Evolutionary conservation across 495 filamentous ascomycete genomes (phyloP), one percentile per base, ranked within the genome.

Genomic region (Paragyromitra xinjiangensis): DNA sequence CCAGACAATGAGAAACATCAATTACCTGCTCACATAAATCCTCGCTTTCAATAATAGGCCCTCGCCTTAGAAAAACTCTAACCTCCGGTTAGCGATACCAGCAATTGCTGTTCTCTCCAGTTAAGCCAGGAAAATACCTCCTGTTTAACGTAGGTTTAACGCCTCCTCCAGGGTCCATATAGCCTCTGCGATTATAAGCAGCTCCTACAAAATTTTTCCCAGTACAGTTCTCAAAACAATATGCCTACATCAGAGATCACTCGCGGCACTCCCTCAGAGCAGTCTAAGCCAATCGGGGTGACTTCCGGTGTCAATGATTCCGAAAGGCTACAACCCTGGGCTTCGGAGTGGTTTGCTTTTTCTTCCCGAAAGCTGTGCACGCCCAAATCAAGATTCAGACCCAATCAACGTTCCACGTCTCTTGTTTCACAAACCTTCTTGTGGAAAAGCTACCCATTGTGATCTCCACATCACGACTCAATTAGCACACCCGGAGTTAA

Each of bases 181-280:
- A 34, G 29, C 29, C 29, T 34, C 2, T 34, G 4, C 29, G 4
- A 34, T 34, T 34, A 34, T 34, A 34, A 34, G 29, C 29, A 34
- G 29, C 29, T 3, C 29, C 29, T 34, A 34, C 29, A 34, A 3
- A 34, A 34, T 0, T 3, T 34, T 34, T 3, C 29, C 2, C 26
- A 6, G 26, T 29, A 45, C 2, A 16, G 3, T 24, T 45, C n/a
- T 12, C n/a, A 34, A n/a, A 50, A 51, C 45, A 16, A 51, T 56
- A 42, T 56, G 37, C 65, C 19, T 7, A 19, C 65, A 68, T 12
- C 29, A 68, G 29, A 8, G 55, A 56, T 68, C 65, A 68, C 65
- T 68, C 65, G 48, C 45, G 37, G 0, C 64, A 4, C 24, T 64
- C 5, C 24, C 45, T n/a, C 9, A 11, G 11, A 58, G 22, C 7